Evolutionary conservation across 345 rosid genomes (phyloP).

Genomic region (Brassica rapa): DNA sequence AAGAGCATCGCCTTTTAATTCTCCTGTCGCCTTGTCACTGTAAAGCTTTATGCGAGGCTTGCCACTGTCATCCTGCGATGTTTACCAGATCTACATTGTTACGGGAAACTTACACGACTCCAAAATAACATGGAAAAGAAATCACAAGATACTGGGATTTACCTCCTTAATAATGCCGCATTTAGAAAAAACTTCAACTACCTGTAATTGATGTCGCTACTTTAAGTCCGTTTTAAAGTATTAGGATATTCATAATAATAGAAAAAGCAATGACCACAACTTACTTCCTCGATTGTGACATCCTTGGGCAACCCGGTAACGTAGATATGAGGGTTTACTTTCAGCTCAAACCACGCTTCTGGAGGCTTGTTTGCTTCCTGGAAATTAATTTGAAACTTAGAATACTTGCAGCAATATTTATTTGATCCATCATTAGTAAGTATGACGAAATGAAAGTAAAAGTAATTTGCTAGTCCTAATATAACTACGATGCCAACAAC

Average conservation of each 20-base stretch:
- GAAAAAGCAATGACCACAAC: conserved; percentile 33
- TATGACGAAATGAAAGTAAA: neutral
- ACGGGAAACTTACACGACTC: conserved; percentile 7
- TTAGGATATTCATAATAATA: conserved; percentile 6
- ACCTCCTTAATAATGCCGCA: conserved; percentile 99
- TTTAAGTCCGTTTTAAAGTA: conserved; percentile 32
- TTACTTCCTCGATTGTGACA: conserved; percentile 85
- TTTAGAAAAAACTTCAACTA: conserved; percentile 89
- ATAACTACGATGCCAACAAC: conserved; percentile 11
- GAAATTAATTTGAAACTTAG: conserved; percentile 33
- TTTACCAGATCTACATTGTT: conserved; percentile 24
- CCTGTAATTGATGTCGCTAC: conserved; percentile 50
- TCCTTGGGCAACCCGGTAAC: conserved; percentile 93
- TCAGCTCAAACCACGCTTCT: conserved; percentile 96
- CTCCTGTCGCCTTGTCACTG: conserved; percentile 82
- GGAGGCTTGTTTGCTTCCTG: conserved; percentile 96
- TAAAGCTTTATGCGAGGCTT: conserved; percentile 94
- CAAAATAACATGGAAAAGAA: neutral
- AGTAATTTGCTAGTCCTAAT: conserved; percentile 5
- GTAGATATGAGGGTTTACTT: conserved; percentile 93
- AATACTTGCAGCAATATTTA: neutral
- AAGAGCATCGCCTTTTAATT: conserved; percentile 92
- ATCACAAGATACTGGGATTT: conserved; percentile 23
- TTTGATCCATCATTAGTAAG: neutral
- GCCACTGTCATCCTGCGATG: conserved; percentile 77